Evolutionary conservation across 83 land plant species (phyloP).

Genomic region (Diphasiastrum complanatum): DNA sequence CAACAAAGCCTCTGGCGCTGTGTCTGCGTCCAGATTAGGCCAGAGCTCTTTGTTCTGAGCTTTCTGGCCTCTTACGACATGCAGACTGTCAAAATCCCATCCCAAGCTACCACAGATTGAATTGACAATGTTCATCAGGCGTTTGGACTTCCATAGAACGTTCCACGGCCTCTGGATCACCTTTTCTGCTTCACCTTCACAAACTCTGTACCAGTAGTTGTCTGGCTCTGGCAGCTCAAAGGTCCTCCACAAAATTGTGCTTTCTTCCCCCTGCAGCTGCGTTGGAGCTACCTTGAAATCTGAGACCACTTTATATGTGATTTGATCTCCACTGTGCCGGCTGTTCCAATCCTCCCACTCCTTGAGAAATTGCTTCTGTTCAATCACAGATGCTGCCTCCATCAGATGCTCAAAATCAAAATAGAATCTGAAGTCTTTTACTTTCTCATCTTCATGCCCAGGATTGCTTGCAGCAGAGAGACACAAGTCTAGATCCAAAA

Average conservation of each 20-base stretch:
- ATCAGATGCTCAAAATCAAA: constrained; percentile 84
- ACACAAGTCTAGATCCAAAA: constrained; percentile 76
- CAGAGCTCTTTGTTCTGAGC: constrained; percentile 61
- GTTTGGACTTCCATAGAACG: constrained; percentile 77
- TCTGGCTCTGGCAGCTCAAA: constrained; percentile 68
- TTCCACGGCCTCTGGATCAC: constrained; percentile 88
- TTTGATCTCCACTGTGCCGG: constrained; percentile 32
- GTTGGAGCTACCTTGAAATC: constrained; percentile 60
- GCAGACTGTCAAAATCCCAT: constrained; percentile 87
- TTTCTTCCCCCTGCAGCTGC: constrained; percentile 48
- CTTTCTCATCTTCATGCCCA: constrained; percentile 57
- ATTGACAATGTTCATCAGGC: constrained; percentile 74
- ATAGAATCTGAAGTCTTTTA: constrained; percentile 80
- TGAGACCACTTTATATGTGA: constrained; percentile 39
- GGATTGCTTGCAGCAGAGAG: constrained; percentile 51
- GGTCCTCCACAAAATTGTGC: constrained; percentile 65
- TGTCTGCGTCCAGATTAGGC: constrained; percentile 79
- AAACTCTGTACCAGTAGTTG: constrained; percentile 90
- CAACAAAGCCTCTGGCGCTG: constrained; percentile 65
- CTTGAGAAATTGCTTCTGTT: constrained; percentile 62
- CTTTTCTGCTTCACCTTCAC: constrained; percentile 84
- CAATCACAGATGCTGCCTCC: constrained; percentile 63
- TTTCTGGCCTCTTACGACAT: constrained; percentile 84
- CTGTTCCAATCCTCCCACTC: constrained; percentile 69
- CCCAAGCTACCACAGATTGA: constrained; percentile 59